A percentile compares a stretch with the other conserved stretches of the same genome.
phyloP scores from a whole-genome alignment of 805 yeast genomes.

The Cephaloascus albidus region DNA sequence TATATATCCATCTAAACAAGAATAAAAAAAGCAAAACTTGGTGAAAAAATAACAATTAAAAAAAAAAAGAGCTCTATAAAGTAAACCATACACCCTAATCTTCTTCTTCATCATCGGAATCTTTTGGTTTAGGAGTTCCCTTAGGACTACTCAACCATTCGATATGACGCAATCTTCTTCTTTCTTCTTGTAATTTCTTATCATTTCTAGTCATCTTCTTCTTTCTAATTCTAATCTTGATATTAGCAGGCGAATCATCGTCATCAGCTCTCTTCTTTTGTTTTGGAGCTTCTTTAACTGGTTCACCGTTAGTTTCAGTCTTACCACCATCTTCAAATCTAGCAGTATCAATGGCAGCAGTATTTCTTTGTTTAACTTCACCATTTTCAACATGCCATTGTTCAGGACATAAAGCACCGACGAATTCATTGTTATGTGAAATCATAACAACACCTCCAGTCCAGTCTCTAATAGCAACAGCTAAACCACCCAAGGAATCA shows the following conservation, averaged over 20 bases:
- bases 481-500: conserved; percentile 95
- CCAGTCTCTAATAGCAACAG: conserved; percentile 98
- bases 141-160: conserved; percentile 95
- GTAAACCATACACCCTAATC: no score
- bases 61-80: no score
- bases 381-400: conserved; percentile 98
- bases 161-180: conserved; percentile 88
- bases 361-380: conserved; percentile 75
- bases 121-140: conserved; percentile 94
- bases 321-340: conserved; percentile 78
- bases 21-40: background rate
- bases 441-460: conserved; percentile 97
- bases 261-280: conserved; percentile 45
- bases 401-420: conserved; percentile 96
- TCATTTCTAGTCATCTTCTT: conserved; percentile 98
- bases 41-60: no score
- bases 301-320: conserved; percentile 36
- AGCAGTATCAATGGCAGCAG: conserved; percentile 60
- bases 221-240: conserved; percentile 86
- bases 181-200: conserved; percentile 80
- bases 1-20: background rate
- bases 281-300: conserved; percentile 10
- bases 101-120: conserved; percentile 86
- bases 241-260: conserved; percentile 91
- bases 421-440: conserved; percentile 95